Conservation (phyloP, 306 rosid species). For the Pyrus bretschneideri region DNA sequence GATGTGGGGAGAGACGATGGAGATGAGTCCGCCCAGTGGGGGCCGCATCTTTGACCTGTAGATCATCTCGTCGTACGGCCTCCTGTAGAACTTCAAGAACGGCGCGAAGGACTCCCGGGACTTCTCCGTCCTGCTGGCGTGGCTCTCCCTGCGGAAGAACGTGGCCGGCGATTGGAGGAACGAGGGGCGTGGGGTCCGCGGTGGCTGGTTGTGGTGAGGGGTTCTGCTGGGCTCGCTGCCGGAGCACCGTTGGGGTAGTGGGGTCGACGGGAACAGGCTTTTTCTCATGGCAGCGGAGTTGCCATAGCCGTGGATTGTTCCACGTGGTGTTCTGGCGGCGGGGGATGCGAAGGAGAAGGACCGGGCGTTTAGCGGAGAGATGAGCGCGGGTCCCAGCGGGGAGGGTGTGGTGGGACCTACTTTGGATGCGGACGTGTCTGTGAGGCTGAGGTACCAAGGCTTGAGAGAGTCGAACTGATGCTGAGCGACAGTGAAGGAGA, state of each 20-base stretch:
- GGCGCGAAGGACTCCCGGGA: constrained; percentile 65
- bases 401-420: constrained; percentile 70
- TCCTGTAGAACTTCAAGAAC: constrained; percentile 61
- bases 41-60: constrained; percentile 97
- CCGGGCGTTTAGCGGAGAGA: constrained; percentile 83
- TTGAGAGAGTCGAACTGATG: constrained; percentile 75
- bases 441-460: constrained; percentile 85
- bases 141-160: constrained; percentile 63
- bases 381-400: constrained; percentile 55
- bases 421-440: constrained; percentile 82
- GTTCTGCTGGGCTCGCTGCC: not conserved
- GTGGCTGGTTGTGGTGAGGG: constrained; percentile 13
- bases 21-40: constrained; percentile 91
- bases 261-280: constrained; percentile 73
- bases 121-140: constrained; percentile 47
- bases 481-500: constrained; percentile 89
- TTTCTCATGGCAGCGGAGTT: constrained; percentile 40
- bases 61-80: constrained; percentile 87
- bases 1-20: constrained; percentile 76
- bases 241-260: constrained; percentile 62
- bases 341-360: constrained; percentile 95
- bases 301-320: constrained; percentile 26
- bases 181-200: constrained; percentile 55
- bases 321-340: constrained; percentile 55
- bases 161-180: constrained; percentile 92